phyloP scores from a whole-genome alignment of 1,284 basidiomycete species.

The Sanghuangporus sanghuang region DNA sequence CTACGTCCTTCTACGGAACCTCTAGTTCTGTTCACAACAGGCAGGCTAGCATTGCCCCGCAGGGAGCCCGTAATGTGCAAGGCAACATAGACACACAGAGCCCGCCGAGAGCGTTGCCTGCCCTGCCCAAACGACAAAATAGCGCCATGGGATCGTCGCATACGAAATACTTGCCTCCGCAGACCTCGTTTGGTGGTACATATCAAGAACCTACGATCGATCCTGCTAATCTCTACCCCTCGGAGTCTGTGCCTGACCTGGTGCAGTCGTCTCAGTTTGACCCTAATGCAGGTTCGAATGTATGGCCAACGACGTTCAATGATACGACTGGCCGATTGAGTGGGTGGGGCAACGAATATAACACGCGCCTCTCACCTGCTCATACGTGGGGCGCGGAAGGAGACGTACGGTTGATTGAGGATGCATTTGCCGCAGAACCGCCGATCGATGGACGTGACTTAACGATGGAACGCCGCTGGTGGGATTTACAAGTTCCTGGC shows the following conservation, averaged over 20 bases:
- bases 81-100: not conserved
- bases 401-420: constrained; percentile 6
- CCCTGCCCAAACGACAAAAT: constrained; percentile 19
- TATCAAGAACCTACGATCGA: constrained; percentile 46
- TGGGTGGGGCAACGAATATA: not conserved
- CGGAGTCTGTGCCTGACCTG: constrained; percentile 29
- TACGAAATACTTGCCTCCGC: constrained; percentile 28
- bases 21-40: not conserved
- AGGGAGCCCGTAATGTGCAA: not conserved
- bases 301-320: constrained; percentile 3
- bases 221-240: constrained; percentile 23
- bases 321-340: not conserved
- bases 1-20: constrained; percentile 11
- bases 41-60: not conserved
- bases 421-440: not conserved
- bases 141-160: constrained; percentile 25
- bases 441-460: constrained; percentile 18
- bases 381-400: constrained; percentile 23
- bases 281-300: not conserved
- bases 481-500: constrained; percentile 45
- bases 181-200: constrained; percentile 22
- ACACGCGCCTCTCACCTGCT: not conserved
- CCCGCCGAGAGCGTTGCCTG: constrained; percentile 6
- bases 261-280: constrained; percentile 21
- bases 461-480: constrained; percentile 64